Base-by-base conservation (phyloP, 257 asterid species). In the Primulina eburnea region DNA sequence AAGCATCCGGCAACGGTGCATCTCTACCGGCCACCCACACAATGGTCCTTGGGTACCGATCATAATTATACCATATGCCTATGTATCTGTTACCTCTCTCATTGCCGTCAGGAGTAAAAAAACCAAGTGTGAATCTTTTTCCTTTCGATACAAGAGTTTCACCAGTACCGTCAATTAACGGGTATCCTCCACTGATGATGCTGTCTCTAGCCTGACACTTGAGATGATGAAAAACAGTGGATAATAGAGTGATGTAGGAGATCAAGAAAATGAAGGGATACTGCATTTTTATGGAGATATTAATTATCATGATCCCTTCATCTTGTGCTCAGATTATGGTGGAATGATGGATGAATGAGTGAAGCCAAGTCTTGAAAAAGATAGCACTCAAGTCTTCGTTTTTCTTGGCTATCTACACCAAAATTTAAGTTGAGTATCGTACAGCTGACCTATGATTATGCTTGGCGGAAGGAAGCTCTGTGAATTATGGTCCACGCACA, bases 1-100 rank as follows among this genome's bases (percentile, higher is more conserved):
- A 6, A 4, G 71, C 52, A 62, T 0, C 28, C 0, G 5, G 4
- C 16, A 70, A 6, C 1, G 89, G 75, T 0, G 1, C 5, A 1
- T 70, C 72, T 60, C 83, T 70, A 12, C 72, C 74, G 20, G 89
- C 87, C 78, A 83, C 81, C 92, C 87, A 86, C 14, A 84, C 87
- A 24, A 78, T n/a, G 29, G 79, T 80, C 62, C 35, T 30, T 8
- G 79, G 80, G 2, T 8, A 0, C 53, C 14, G 2, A 5, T 38
- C 7, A 63, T 61, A 28, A 69, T 83, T 24, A 24, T 24, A 84
- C 89, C 87, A 86, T 68, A 86, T 71, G 11, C 89, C 92, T 5
- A 84, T 77, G 57, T 70, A 86, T 52, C 7, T 77, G 4, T n/a
- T 26, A 3, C 26, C 28, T 9, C 10, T 9, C 26, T 35, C 34